phyloP scores from a whole-genome alignment of 2,329 filamentous ascomycete genomes.

The Aspergillus intermedius region DNA sequence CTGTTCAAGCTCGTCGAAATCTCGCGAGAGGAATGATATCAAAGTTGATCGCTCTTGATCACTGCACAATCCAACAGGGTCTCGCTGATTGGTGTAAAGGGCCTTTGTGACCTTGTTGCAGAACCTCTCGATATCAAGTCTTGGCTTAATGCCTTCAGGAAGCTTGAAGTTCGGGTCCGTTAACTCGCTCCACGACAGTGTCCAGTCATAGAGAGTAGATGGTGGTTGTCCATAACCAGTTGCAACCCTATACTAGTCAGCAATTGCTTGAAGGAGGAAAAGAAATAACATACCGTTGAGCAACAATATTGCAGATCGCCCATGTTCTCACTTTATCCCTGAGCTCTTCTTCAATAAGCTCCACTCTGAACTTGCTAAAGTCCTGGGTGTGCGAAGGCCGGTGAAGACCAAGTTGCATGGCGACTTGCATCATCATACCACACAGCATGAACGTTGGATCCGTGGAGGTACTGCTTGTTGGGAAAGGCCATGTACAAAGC shows the following conservation, averaged over 20 bases:
- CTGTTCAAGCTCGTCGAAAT: conserved; percentile 48
- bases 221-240: conserved; percentile 65
- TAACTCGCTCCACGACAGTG: conserved; percentile 40
- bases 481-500: conserved; percentile 60
- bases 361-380: conserved; percentile 45
- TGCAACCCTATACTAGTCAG: conserved; percentile 44
- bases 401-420: conserved; percentile 62
- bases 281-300: conserved; percentile 48
- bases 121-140: conserved; percentile 53
- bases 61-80: conserved; percentile 46
- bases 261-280: background rate
- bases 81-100: conserved; percentile 51
- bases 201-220: conserved; percentile 56
- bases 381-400: conserved; percentile 57
- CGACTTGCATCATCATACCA: conserved; percentile 61
- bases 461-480: conserved; percentile 56
- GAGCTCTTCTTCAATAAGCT: conserved; percentile 56
- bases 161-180: conserved; percentile 43
- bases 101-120: conserved; percentile 52
- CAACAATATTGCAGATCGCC: conserved; percentile 62
- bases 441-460: conserved; percentile 61
- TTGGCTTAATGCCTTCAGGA: conserved; percentile 45
- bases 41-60: conserved; percentile 40
- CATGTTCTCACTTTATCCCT: conserved; percentile 60
- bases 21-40: conserved; percentile 40